These are phyloP conservation scores for Clonostachys byssicola DNA, from an alignment of 2,329 filamentous ascomycete species.

Conservation along the genomic window DNA sequence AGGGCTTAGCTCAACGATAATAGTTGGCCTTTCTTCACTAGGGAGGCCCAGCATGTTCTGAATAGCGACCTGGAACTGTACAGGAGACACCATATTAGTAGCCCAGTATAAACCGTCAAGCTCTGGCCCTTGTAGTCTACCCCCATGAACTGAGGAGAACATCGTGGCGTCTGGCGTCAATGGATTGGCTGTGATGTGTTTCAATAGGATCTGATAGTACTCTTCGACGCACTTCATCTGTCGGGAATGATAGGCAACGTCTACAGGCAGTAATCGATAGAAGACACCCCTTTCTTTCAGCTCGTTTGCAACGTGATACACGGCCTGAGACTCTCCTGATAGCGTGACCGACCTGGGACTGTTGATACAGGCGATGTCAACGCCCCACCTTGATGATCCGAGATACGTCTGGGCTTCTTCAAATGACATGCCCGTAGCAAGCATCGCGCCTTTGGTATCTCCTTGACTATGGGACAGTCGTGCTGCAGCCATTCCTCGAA, in stretches of 20 bases:
- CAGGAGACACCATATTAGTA: slow-evolving; percentile 36
- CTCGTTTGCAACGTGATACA: slow-evolving; percentile 22
- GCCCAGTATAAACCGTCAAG: slow-evolving; percentile 37
- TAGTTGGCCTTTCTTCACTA: slow-evolving; percentile 17
- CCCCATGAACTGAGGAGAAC: slow-evolving; percentile 34
- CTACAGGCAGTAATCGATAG: slow-evolving; percentile 26
- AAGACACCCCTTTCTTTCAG: slow-evolving; percentile 23
- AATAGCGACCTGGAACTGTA: slow-evolving; percentile 36
- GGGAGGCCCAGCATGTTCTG: slow-evolving; percentile 20
- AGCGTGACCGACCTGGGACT: slow-evolving; percentile 36
- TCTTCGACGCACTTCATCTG: slow-evolving; percentile 33
- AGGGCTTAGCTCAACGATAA: slow-evolving; percentile 37
- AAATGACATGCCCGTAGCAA: slow-evolving; percentile 28
- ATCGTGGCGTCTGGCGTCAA: slow-evolving; percentile 16
- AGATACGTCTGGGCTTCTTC: slow-evolving; percentile 20
- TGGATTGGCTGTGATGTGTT: slow-evolving; percentile 1
- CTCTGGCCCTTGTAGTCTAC: slow-evolving; percentile 10
- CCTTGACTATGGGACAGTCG: slow-evolving; percentile 16
- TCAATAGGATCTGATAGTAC: slow-evolving; percentile 24
- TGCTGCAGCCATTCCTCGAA: slow-evolving; percentile 28
- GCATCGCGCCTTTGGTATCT: slow-evolving; percentile 31
- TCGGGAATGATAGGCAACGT: slow-evolving; percentile 37
- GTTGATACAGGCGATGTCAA: slow-evolving; percentile 38
- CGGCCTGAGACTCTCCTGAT: slow-evolving; percentile 27
- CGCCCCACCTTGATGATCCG: slow-evolving; percentile 6